Percentiles rank a stretch among this genome's conserved stretches.
Conservation (phyloP, 495 filamentous ascomycete genomes). For the Beverwykella pulmonaria region DNA sequence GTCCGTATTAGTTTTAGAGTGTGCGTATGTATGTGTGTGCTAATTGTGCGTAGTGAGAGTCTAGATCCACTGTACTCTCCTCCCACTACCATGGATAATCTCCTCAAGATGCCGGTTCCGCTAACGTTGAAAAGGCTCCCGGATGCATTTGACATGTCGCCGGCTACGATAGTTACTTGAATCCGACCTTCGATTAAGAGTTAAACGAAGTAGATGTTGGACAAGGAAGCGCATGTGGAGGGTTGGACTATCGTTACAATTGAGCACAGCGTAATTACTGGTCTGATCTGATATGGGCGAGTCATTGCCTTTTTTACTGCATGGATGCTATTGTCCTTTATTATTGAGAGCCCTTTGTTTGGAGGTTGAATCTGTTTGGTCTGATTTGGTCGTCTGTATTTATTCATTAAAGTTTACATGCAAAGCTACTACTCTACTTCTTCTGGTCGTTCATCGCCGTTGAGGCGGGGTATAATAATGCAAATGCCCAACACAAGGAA, state of each 20-base stretch:
- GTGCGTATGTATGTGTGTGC: neutral
- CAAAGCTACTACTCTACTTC: neutral
- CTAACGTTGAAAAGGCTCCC: constrained; percentile 25
- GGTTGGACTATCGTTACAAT: too few species aligned
- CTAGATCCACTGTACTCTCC: constrained; percentile 33
- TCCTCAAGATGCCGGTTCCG: constrained; percentile 16
- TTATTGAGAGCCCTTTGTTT: too few species aligned
- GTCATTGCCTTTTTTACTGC: too few species aligned
- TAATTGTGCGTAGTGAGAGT: constrained; percentile 23
- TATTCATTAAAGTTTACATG: neutral
- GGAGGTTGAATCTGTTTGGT: too few species aligned
- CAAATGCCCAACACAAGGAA: neutral
- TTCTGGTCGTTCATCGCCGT: neutral
- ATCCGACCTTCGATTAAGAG: too few species aligned
- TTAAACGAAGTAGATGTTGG: too few species aligned
- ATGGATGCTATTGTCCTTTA: too few species aligned
- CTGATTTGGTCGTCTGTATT: too few species aligned
- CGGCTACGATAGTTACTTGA: too few species aligned
- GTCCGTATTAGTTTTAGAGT: neutral
- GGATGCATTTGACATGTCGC: constrained; percentile 10
- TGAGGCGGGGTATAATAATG: neutral
- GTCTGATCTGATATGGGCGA: too few species aligned
- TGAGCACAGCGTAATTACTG: too few species aligned
- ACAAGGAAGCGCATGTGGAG: too few species aligned
- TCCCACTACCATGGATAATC: neutral